Evolutionary conservation across 129 eudicot species (phyloP).

Genomic region (Heracleum sosnowskyi): DNA sequence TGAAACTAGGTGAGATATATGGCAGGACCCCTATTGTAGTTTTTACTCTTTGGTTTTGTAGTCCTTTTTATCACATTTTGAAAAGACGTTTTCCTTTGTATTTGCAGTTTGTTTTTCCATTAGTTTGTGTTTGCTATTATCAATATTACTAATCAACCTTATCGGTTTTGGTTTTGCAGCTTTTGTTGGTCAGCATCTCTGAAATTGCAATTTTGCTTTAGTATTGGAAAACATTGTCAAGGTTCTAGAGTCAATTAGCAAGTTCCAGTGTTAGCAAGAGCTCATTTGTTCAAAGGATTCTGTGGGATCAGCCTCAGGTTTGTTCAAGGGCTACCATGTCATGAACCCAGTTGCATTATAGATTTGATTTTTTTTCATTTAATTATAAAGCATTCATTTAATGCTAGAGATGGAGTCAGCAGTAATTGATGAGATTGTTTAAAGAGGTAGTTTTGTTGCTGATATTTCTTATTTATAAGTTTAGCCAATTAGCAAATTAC

Average conservation of each 20-base stretch:
- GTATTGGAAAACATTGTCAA: not conserved
- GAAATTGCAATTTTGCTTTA: not conserved
- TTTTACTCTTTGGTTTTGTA: not conserved
- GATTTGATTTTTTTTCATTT: not conserved
- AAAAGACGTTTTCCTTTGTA: not conserved
- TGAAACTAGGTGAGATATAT: not conserved
- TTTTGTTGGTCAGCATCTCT: not conserved
- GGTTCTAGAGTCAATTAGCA: not conserved
- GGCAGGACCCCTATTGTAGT: not conserved
- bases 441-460: not conserved
- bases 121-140: not conserved
- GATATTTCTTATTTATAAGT: not conserved
- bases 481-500: not conserved
- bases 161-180: not conserved
- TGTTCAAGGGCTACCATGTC: not conserved
- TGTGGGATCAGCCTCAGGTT: not conserved
- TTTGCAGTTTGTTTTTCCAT: not conserved
- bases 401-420: not conserved
- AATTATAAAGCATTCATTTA: not conserved
- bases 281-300: not conserved
- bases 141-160: not conserved
- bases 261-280: not conserved
- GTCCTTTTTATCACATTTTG: not conserved
- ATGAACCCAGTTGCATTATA: not conserved
- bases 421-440: not conserved